phyloP scores from a whole-genome alignment of 202 grass and related monocot species.

The Schoenoplectus tabernaemontani region DNA sequence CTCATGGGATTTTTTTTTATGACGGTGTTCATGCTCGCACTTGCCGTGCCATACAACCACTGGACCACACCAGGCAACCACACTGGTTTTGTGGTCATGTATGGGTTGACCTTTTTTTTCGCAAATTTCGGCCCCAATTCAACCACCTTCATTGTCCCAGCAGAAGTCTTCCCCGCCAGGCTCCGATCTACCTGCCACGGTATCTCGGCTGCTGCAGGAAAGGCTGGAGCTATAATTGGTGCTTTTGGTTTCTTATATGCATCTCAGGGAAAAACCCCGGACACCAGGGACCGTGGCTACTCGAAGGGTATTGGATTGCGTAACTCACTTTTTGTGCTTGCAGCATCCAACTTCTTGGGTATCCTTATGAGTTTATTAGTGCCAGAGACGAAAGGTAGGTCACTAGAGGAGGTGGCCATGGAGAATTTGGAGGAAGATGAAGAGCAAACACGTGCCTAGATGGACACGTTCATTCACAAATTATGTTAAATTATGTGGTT shows the following conservation, averaged over 20 bases:
- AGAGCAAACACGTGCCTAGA: not conserved
- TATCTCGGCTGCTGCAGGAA: conserved; percentile 39
- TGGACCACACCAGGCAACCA: conserved; percentile 44
- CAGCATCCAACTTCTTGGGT: conserved; percentile 45
- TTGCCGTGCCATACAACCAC: conserved; percentile 54
- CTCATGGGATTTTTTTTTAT: conserved; percentile 77
- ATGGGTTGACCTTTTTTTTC: conserved; percentile 70
- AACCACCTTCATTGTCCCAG: conserved; percentile 54
- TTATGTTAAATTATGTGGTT: not conserved
- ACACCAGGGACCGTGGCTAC: conserved; percentile 40
- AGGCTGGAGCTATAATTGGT: conserved; percentile 52
- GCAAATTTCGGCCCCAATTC: conserved; percentile 67
- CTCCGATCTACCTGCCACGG: conserved; percentile 57
- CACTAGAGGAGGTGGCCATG: conserved; percentile 60
- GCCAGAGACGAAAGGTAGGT: conserved; percentile 63
- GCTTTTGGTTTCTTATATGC: conserved; percentile 52
- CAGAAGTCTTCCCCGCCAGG: conserved; percentile 44
- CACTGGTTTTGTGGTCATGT: conserved; percentile 49
- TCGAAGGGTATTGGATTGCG: conserved; percentile 44
- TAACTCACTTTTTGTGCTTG: conserved; percentile 67
- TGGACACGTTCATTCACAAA: not conserved
- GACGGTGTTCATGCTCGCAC: conserved; percentile 72
- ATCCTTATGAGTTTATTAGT: conserved; percentile 49
- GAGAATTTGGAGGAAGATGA: conserved; percentile 31
- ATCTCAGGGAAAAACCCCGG: conserved; percentile 28